phyloP scores from a whole-genome alignment of 2,329 filamentous ascomycete species.

The Aspergillus quadricinctus region DNA sequence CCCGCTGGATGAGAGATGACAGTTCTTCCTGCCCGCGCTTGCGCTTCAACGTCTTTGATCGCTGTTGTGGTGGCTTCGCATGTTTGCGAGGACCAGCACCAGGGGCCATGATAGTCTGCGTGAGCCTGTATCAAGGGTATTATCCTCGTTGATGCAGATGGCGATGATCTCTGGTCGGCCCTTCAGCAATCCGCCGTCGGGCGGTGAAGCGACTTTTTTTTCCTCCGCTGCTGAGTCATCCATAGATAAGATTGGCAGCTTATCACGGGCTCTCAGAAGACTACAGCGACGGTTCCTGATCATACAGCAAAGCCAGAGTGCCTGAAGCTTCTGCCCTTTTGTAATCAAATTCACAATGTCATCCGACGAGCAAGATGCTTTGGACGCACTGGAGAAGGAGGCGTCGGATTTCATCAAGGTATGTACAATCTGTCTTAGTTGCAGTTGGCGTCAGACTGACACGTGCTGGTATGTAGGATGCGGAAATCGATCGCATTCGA shows the following conservation, averaged over 20 bases:
- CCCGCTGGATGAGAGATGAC: constrained; percentile 37
- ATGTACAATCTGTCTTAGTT: constrained; percentile 12
- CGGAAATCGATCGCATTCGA: constrained; percentile 91
- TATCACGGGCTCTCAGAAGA: constrained; percentile 5
- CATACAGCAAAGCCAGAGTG: neutral
- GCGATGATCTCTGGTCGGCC: constrained; percentile 14
- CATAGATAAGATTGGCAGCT: constrained; percentile 26
- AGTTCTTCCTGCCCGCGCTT: constrained; percentile 45
- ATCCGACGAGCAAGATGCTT: constrained; percentile 67
- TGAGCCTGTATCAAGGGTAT: neutral
- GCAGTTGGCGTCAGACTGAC: constrained; percentile 12
- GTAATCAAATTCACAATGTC: constrained; percentile 36
- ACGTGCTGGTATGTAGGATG: constrained; percentile 57
- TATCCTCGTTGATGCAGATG: constrained; percentile 1
- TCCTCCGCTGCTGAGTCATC: constrained; percentile 33
- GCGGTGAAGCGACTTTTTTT: constrained; percentile 29
- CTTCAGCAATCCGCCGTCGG: constrained; percentile 10
- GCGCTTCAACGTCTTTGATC: constrained; percentile 38
- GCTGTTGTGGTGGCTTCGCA: constrained; percentile 24
- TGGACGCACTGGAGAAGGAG: constrained; percentile 77
- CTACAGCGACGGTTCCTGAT: neutral
- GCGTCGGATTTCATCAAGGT: constrained; percentile 90
- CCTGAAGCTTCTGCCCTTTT: neutral
- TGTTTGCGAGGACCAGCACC: constrained; percentile 24
- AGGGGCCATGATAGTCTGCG: constrained; percentile 29